Evolutionary conservation across 2,329 filamentous ascomycete species (phyloP).

Genomic region (Stemphylium vesicarium): DNA sequence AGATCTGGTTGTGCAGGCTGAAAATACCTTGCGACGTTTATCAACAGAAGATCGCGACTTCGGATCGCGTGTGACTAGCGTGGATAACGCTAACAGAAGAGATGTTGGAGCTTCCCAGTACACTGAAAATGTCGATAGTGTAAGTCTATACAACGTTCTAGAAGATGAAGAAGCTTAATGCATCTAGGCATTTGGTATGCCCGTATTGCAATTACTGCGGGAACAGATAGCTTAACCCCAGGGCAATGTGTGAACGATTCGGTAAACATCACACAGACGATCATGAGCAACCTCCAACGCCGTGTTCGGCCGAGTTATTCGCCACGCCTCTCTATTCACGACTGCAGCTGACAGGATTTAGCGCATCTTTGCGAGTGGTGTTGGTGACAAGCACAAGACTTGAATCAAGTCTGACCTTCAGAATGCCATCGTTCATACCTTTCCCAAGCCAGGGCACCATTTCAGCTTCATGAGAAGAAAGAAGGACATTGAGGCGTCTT

Average conservation of each 20-base stretch:
- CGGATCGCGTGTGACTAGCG: neutral
- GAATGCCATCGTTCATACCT: neutral
- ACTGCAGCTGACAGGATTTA: neutral
- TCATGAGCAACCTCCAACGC: conserved; percentile 1
- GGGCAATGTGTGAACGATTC: neutral
- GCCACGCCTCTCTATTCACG: neutral
- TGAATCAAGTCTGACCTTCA: neutral
- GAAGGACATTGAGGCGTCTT: conserved; percentile 10
- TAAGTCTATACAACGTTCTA: neutral
- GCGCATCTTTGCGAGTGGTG: neutral
- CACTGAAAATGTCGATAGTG: neutral
- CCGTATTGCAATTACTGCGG: conserved; percentile 4
- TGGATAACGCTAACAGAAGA: neutral
- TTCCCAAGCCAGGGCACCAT: neutral
- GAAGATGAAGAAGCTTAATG: neutral
- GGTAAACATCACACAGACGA: neutral
- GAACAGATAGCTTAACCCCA: neutral
- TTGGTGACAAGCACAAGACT: neutral
- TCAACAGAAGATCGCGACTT: conserved; percentile 4
- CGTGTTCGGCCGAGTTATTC: neutral
- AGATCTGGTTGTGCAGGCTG: neutral
- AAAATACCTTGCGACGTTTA: neutral
- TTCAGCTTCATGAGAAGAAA: neutral
- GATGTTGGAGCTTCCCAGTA: neutral
- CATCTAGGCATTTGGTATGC: neutral